phyloP scores from a whole-genome alignment of 1,284 basidiomycete species.

The Leucoagaricus sp. region DNA sequence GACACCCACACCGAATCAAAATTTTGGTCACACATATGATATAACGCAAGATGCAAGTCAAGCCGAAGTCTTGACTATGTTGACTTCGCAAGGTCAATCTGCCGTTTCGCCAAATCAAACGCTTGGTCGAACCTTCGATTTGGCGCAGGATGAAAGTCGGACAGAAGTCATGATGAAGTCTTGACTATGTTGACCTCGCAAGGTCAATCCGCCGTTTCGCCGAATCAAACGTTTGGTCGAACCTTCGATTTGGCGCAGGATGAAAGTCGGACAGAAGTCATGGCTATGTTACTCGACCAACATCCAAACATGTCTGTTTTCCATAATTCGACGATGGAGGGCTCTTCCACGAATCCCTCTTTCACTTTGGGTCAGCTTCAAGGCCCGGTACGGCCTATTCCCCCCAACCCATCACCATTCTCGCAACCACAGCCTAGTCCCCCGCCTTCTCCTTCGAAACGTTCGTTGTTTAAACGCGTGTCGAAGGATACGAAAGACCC shows the following conservation, averaged over 20 bases:
- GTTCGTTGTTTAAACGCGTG: conserved; percentile 42
- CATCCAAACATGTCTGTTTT: conserved; percentile 63
- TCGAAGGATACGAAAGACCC: conserved; percentile 26
- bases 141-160: not conserved
- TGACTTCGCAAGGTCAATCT: not conserved
- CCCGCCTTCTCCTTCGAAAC: conserved; percentile 48
- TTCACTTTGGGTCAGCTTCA: too few relatives aligned
- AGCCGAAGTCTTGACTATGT: conserved; percentile 39
- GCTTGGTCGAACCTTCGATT: not conserved
- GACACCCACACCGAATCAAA: not conserved
- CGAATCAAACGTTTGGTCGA: not conserved
- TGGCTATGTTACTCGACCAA: conserved; percentile 54
- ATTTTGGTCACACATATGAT: not conserved
- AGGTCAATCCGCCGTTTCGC: too few relatives aligned
- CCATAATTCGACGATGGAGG: conserved; percentile 28
- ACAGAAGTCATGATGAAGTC: conserved; percentile 57
- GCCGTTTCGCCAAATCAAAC: not conserved
- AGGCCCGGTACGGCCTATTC: too few relatives aligned
- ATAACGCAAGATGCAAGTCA: not conserved
- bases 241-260: not conserved
- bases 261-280: conserved; percentile 42
- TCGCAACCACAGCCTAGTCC: conserved; percentile 39
- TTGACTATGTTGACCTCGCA: conserved; percentile 24
- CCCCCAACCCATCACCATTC: too few relatives aligned
- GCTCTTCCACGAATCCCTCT: conserved; percentile 1